Percentiles rank a stretch among this genome's conserved stretches.
phyloP scores from a whole-genome alignment of 2,329 filamentous ascomycete species.

The Ophiobolus disseminans region DNA sequence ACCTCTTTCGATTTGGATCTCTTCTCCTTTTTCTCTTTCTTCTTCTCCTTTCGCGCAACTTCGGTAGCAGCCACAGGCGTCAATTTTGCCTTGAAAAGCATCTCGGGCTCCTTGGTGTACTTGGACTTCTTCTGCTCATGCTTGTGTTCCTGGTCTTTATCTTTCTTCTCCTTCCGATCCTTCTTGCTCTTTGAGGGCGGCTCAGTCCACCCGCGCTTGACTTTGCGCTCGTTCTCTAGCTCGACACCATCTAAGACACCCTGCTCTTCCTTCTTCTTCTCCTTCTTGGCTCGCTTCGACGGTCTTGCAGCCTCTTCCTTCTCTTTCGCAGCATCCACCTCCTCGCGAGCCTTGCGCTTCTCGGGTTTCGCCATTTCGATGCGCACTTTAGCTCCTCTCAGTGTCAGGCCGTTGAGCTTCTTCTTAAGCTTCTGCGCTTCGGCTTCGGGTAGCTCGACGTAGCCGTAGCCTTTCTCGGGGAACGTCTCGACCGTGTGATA shows the following conservation, averaged over 20 bases:
- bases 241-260: slow-evolving; percentile 71
- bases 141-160: slow-evolving; percentile 61
- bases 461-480: slow-evolving; percentile 89
- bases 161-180: slow-evolving; percentile 57
- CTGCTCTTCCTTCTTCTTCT: slow-evolving; percentile 56
- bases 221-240: slow-evolving; percentile 74
- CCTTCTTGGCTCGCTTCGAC: slow-evolving; percentile 54
- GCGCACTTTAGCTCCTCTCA: slow-evolving; percentile 84
- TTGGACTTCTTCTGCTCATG: slow-evolving; percentile 72
- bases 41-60: slow-evolving; percentile 50
- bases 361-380: slow-evolving; percentile 80
- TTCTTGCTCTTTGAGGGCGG: slow-evolving; percentile 57
- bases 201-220: slow-evolving; percentile 91
- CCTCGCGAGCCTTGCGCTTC: slow-evolving; percentile 55
- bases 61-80: slow-evolving; percentile 55
- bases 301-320: slow-evolving; percentile 57
- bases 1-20: slow-evolving; percentile 60
- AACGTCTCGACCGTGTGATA: slow-evolving; percentile 87
- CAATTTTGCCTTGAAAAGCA: slow-evolving; percentile 82
- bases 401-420: slow-evolving; percentile 84
- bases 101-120: slow-evolving; percentile 80
- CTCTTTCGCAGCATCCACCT: slow-evolving; percentile 45
- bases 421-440: slow-evolving; percentile 91
- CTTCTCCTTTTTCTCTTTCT: slow-evolving; percentile 62
- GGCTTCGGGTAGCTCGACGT: slow-evolving; percentile 78